Evolutionary conservation across 768 basidiomycete species (phyloP), one percentile per base, ranked within the genome.

Genomic region (Lentinula aciculospora): DNA sequence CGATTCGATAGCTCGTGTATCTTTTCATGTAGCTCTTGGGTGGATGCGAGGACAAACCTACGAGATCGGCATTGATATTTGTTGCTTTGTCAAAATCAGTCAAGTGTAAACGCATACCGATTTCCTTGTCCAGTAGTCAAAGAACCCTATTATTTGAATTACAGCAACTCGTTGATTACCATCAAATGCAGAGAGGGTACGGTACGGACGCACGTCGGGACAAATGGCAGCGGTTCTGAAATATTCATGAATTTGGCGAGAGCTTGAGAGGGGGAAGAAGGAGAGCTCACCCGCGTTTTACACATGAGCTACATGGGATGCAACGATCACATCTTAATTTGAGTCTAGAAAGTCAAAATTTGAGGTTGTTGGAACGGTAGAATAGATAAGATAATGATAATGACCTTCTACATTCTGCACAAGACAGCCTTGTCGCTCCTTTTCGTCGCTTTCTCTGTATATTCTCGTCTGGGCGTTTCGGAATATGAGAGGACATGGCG

Each of bases 61-160:
- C 50, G 53, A n/a, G 17, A 23, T 61, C 39, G 60, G 56, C 17
- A 48, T 53, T 28, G 48, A 12, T 8, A 3, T 28, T 49, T 27
- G 62, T 61, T 40, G 47, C 31, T 12, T 34, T n/a, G n/a, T 8
- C 39, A 34, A 58, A n/a, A 10, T 25, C 4, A 3, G 19, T 27
- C 32, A 54, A 60, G 29, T 65, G 4, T 25, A 17, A 17, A 23
- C n/a, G 2, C 73, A 48, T 63, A 87, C 88, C 87, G 82, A 76
- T 89, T 90, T 15, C 89, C 89, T 69, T 89, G 85, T 7, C 89
- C 89, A 47, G 89, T 91, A 9, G 88, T 90, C 45, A 91, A 73
- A 10, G 88, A 89, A 53, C 88, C 88, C 89, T 75, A 28, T 31
- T 62, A 46, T 17, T 39, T 28, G 3, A 45, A 29, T 51, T 19